These are phyloP conservation scores for Gossypium rotundifolium DNA, from an alignment of 345 rosid genomes.

Conservation along the genomic window DNA sequence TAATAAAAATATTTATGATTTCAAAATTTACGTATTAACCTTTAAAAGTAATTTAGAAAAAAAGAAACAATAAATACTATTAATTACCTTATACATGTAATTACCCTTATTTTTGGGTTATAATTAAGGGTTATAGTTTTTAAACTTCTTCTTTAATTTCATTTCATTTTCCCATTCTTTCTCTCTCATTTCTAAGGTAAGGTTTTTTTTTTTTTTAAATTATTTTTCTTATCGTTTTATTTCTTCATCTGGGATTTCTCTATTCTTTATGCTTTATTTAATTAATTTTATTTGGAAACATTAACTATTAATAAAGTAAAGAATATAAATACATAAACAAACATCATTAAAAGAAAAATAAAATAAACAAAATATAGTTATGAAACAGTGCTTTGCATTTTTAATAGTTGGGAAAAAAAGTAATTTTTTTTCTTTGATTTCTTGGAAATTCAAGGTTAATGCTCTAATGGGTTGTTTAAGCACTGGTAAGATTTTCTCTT, in stretches of 20 bases:
- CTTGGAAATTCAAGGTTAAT: conserved; percentile 31
- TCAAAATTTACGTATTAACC: background rate
- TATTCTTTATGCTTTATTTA: conserved; percentile 1
- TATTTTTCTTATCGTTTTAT: background rate
- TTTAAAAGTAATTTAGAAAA: background rate
- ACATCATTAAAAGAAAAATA: background rate
- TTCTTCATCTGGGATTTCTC: conserved; percentile 39
- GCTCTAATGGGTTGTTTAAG: conserved; percentile 28
- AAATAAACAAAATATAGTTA: background rate
- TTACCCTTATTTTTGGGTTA: background rate
- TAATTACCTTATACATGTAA: background rate
- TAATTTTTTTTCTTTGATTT: conserved; percentile 26
- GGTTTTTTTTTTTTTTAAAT: conserved; percentile 16
- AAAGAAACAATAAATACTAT: background rate
- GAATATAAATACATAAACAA: background rate
- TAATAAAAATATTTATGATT: background rate
- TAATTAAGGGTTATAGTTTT: conserved; percentile 8
- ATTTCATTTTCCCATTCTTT: conserved; percentile 31
- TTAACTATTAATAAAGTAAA: background rate
- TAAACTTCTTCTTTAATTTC: conserved; percentile 25
- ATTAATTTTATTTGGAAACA: background rate
- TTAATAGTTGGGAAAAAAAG: conserved; percentile 17
- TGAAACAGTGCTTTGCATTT: conserved; percentile 9
- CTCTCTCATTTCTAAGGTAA: conserved; percentile 36
- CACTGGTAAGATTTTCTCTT: conserved; percentile 29